A percentile compares a stretch with the other conserved stretches of the same genome.
Evolutionary conservation across 306 rosid genomes (phyloP).

Genomic region (Notholithocarpus densiflorus): DNA sequence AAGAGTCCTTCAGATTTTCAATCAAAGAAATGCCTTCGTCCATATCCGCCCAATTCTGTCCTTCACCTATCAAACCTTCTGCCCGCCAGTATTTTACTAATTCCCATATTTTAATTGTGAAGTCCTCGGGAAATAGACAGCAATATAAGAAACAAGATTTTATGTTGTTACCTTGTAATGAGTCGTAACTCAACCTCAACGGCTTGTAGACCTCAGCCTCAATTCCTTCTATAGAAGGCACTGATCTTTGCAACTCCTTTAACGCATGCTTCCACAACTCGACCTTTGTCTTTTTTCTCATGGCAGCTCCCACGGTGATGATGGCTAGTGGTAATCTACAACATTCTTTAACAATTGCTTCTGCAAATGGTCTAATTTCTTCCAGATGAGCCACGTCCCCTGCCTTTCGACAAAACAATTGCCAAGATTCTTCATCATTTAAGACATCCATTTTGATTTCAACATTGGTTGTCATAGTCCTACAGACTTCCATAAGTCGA

Average conservation of each 20-base stretch:
- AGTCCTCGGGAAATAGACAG: constrained; percentile 19
- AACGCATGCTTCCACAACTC: constrained; percentile 14
- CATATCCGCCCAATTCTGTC: neutral
- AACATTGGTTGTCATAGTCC: neutral
- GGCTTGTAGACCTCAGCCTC: constrained; percentile 7
- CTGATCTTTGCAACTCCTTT: neutral
- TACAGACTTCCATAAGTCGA: neutral
- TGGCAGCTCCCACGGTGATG: constrained; percentile 6
- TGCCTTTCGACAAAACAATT: constrained; percentile 7
- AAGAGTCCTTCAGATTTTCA: constrained; percentile 19
- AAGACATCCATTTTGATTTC: constrained; percentile 7
- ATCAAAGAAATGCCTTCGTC: constrained; percentile 11
- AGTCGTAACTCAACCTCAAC: constrained; percentile 1
- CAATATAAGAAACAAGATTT: constrained; percentile 22
- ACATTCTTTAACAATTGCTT: too few relatives aligned
- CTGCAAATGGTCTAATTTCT: neutral
- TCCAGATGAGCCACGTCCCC: constrained; percentile 7
- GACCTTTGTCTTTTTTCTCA: constrained; percentile 10
- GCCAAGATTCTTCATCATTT: neutral
- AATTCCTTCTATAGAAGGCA: neutral
- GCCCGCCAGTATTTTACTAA: constrained; percentile 2
- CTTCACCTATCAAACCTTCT: constrained; percentile 1
- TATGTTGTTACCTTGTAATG: constrained; percentile 6
- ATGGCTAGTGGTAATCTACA: neutral
- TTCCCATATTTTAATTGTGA: neutral